Evolutionary conservation across 441 rosid genomes (phyloP).

Genomic region (Syzygium syzygioides): DNA sequence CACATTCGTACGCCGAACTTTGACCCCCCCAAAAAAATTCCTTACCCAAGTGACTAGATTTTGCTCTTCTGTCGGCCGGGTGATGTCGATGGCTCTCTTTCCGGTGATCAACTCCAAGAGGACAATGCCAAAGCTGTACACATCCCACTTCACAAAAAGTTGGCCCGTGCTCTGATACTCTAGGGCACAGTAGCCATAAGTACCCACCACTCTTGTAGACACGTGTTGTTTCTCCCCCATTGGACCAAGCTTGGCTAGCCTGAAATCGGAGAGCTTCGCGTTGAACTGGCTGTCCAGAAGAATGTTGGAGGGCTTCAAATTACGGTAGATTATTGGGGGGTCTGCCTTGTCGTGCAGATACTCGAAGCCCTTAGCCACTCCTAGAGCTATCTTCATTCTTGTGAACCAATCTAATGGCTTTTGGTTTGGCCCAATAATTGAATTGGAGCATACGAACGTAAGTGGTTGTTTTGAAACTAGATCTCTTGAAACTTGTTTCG

Average conservation of each 20-base stretch:
- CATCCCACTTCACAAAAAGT: constrained; percentile 70
- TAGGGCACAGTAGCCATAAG: constrained; percentile 88
- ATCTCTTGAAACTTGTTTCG: neutral
- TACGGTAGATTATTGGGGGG: constrained; percentile 82
- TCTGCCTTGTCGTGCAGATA: constrained; percentile 79
- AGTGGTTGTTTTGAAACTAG: neutral
- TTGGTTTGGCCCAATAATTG: constrained; percentile 53
- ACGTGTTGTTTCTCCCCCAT: constrained; percentile 67
- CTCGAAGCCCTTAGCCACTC: constrained; percentile 74
- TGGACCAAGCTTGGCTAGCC: constrained; percentile 85
- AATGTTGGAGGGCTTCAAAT: constrained; percentile 81
- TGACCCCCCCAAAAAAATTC: neutral
- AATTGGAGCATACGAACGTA: neutral
- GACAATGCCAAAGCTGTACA: constrained; percentile 86
- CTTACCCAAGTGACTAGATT: constrained; percentile 74
- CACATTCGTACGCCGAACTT: neutral
- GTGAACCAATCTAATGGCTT: constrained; percentile 65
- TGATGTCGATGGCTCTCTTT: constrained; percentile 61
- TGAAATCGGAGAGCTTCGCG: constrained; percentile 78
- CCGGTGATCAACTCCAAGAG: constrained; percentile 81
- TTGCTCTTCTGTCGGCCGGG: constrained; percentile 53
- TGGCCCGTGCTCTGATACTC: constrained; percentile 86
- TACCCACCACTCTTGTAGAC: constrained; percentile 90
- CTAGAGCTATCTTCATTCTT: constrained; percentile 72
- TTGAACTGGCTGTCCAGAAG: constrained; percentile 50